Evolutionary conservation across 2,329 filamentous ascomycete species (phyloP).

Genomic region (Apiospora koreana): DNA sequence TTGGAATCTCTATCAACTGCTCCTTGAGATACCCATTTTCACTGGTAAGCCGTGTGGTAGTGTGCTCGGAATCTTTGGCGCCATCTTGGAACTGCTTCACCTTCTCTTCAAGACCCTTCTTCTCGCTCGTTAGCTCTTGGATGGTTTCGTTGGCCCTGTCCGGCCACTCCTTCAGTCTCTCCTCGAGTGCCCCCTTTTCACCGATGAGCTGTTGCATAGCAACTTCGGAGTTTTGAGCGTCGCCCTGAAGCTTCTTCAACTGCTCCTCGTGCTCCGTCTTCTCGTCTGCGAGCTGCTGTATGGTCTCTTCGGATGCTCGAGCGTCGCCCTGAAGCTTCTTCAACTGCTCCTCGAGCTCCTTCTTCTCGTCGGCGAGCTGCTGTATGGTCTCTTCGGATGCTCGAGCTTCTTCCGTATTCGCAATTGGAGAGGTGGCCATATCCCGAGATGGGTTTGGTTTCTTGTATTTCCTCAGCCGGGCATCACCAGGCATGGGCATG

Average conservation of each 20-base stretch:
- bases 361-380: neutral
- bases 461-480: neutral
- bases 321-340: neutral
- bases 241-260: neutral
- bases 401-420: neutral
- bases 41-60: neutral
- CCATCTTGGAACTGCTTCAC: neutral
- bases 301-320: too few species aligned
- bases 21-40: neutral
- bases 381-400: neutral
- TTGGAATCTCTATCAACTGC: neutral
- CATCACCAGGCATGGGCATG: neutral
- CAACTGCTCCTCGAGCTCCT: neutral
- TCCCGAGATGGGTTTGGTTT: neutral
- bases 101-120: neutral
- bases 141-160: neutral
- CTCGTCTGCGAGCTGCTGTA: neutral
- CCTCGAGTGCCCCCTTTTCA: neutral
- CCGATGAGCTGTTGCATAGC: neutral
- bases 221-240: neutral
- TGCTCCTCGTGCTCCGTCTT: neutral
- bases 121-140: neutral
- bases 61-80: neutral
- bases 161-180: neutral
- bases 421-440: too few species aligned